Conservation (phyloP, 1,284 basidiomycete genomes). For the Ceratobasidium sp. region DNA sequence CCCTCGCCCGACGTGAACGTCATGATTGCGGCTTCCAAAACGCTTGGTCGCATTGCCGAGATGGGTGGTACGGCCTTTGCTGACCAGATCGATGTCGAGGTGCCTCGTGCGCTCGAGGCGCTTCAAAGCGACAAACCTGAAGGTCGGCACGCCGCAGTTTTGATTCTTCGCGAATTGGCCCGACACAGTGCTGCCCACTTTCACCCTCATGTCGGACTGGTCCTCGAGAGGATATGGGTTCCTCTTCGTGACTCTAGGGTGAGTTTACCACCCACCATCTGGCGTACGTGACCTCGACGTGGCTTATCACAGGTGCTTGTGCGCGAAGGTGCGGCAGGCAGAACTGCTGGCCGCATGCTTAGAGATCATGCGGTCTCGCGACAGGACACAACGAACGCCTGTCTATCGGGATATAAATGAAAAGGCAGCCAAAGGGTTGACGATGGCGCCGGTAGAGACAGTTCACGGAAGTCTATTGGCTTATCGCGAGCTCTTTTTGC, state of each 20-base stretch:
- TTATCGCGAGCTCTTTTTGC: constrained; percentile 88
- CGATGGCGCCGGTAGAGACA: constrained; percentile 76
- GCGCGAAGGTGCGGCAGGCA: constrained; percentile 87
- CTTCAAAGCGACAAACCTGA: constrained; percentile 67
- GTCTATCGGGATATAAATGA: constrained; percentile 78
- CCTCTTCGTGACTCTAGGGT: constrained; percentile 85
- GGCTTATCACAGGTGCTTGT: constrained; percentile 52
- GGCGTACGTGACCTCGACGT: constrained; percentile 21
- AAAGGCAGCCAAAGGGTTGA: constrained; percentile 79
- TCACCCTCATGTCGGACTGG: constrained; percentile 81
- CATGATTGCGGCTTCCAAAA: constrained; percentile 88
- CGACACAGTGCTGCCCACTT: constrained; percentile 85
- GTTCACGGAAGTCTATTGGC: constrained; percentile 95
- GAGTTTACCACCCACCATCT: constrained; percentile 44
- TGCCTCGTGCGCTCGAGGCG: constrained; percentile 79
- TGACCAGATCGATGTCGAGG: constrained; percentile 84
- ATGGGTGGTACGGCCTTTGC: constrained; percentile 83
- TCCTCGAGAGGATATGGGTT: constrained; percentile 90
- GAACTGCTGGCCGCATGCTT: constrained; percentile 89
- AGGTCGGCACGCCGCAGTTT: constrained; percentile 80
- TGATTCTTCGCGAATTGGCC: constrained; percentile 91
- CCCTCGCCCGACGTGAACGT: constrained; percentile 85
- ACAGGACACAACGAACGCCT: constrained; percentile 47
- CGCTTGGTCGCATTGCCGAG: constrained; percentile 80
- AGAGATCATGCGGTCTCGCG: constrained; percentile 79